phyloP scores from a whole-genome alignment of 2,329 filamentous ascomycete genomes.

The Xylariomycetidae sp. region DNA sequence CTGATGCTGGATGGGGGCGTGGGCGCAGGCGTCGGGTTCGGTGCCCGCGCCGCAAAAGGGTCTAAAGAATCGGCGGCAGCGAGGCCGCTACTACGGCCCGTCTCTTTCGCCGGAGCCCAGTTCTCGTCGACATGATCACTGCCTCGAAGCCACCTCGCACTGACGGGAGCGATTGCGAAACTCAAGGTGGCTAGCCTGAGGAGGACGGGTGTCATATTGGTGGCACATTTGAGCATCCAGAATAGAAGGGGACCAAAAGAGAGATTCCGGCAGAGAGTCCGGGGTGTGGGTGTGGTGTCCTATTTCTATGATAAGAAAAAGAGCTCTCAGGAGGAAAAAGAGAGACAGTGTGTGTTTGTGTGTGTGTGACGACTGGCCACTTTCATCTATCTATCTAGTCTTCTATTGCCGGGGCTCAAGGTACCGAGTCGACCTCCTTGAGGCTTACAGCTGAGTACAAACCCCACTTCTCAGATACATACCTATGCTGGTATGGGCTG shows the following conservation, averaged over 20 bases:
- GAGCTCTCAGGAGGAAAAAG: slow-evolving; percentile 5
- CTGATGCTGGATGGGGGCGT: slow-evolving; percentile 13
- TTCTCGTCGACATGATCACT: slow-evolving; percentile 13
- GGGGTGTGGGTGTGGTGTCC: slow-evolving; percentile 11
- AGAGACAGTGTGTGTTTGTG: too few species aligned
- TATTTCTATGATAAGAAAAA: slow-evolving; percentile 10
- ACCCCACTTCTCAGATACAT: slow-evolving; percentile 14
- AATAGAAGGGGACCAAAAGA: slow-evolving; percentile 8
- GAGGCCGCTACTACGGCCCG: slow-evolving; percentile 8
- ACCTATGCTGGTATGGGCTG: too few species aligned
- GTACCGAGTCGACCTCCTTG: slow-evolving; percentile 15
- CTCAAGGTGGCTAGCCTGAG: slow-evolving; percentile 25
- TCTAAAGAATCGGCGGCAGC: slow-evolving; percentile 15
- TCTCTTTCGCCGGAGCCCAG: slow-evolving; percentile 24
- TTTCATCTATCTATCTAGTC: too few species aligned
- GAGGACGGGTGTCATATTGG: slow-evolving; percentile 22
- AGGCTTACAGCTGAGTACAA: slow-evolving; percentile 21
- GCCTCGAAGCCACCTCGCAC: slow-evolving; percentile 19
- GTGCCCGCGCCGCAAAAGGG: too few species aligned
- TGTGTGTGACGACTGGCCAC: too few species aligned
- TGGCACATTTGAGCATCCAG: slow-evolving; percentile 19
- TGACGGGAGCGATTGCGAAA: slow-evolving; percentile 19
- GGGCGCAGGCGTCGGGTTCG: slow-evolving; percentile 25
- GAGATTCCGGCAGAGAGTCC: too few species aligned
- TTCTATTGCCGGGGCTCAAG: slow-evolving; percentile 14